Evolutionary conservation across 2,329 filamentous ascomycete genomes (phyloP).

Genomic region (Furcasterigmium furcatum): DNA sequence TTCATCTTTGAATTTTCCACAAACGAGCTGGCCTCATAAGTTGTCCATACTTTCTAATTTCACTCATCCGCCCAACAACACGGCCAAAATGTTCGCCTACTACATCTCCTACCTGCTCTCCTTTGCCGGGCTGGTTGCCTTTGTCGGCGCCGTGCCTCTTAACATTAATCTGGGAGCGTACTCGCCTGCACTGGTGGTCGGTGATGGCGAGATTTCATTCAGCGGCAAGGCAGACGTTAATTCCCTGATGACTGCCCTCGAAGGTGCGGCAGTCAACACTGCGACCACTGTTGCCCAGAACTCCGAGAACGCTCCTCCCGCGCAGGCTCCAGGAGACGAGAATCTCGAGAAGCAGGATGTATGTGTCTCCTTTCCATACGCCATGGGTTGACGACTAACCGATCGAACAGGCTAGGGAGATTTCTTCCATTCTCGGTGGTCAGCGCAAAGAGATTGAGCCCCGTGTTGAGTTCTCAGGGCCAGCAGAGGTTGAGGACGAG

Average conservation of each 20-base stretch:
- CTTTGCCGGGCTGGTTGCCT: constrained; percentile 21
- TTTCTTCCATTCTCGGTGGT: constrained; percentile 40
- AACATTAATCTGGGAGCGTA: constrained; percentile 32
- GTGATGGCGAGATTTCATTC: constrained; percentile 44
- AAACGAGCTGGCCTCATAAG: too few species aligned
- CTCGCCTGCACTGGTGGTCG: constrained; percentile 28
- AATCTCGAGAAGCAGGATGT: constrained; percentile 9
- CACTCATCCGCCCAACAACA: too few species aligned
- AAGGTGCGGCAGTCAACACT: constrained; percentile 40
- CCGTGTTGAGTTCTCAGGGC: constrained; percentile 21
- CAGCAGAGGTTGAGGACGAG: constrained; percentile 30
- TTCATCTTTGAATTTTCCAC: background rate
- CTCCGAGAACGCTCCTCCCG: constrained; percentile 18
- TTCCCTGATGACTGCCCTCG: constrained; percentile 39
- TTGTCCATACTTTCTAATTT: background rate
- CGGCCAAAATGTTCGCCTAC: constrained; percentile 15
- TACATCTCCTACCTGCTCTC: constrained; percentile 20
- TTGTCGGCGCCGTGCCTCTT: constrained; percentile 23
- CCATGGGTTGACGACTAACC: constrained; percentile 3
- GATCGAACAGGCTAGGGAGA: constrained; percentile 30
- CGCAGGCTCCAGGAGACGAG: constrained; percentile 19
- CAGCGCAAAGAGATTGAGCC: constrained; percentile 44
- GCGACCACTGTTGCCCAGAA: constrained; percentile 21
- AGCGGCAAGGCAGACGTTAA: constrained; percentile 41
- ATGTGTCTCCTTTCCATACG: constrained; percentile 4